Evolutionary conservation across 176 grass and related monocot genomes (phyloP).

Genomic region (Chloris gayana): DNA sequence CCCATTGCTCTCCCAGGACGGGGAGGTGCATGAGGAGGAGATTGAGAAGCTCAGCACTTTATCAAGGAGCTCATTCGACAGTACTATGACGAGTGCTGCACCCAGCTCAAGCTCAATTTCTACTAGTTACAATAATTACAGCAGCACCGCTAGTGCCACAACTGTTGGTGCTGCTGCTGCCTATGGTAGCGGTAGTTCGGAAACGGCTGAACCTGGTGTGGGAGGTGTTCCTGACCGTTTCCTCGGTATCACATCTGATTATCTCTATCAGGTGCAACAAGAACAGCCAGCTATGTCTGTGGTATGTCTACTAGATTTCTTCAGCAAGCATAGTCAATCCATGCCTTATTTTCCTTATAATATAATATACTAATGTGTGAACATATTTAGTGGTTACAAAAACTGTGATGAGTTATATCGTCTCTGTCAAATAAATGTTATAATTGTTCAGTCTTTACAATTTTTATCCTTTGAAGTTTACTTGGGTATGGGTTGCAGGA

Average conservation of each 20-base stretch:
- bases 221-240: conserved; percentile 80
- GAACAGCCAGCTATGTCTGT: conserved; percentile 65
- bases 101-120: conserved; percentile 71
- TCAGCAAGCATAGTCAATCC: background rate
- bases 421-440: background rate
- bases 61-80: conserved; percentile 88
- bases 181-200: conserved; percentile 69
- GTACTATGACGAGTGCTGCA: conserved; percentile 59
- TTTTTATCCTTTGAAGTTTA: background rate
- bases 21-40: conserved; percentile 85
- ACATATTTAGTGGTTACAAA: background rate
- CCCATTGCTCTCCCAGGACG: conserved; percentile 83
- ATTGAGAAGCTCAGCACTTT: conserved; percentile 77
- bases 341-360: background rate
- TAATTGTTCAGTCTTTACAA: background rate
- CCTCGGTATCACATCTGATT: conserved; percentile 82
- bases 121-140: conserved; percentile 71
- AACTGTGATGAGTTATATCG: background rate
- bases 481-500: background rate
- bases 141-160: conserved; percentile 49
- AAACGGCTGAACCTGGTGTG: conserved; percentile 64
- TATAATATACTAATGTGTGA: background rate
- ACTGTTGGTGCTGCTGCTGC: conserved; percentile 47
- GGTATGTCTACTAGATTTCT: conserved; percentile 57
- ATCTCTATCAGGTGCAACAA: conserved; percentile 90